Base-by-base conservation (phyloP, 1,284 basidiomycete genomes). In the Mycena sp. region DNA sequence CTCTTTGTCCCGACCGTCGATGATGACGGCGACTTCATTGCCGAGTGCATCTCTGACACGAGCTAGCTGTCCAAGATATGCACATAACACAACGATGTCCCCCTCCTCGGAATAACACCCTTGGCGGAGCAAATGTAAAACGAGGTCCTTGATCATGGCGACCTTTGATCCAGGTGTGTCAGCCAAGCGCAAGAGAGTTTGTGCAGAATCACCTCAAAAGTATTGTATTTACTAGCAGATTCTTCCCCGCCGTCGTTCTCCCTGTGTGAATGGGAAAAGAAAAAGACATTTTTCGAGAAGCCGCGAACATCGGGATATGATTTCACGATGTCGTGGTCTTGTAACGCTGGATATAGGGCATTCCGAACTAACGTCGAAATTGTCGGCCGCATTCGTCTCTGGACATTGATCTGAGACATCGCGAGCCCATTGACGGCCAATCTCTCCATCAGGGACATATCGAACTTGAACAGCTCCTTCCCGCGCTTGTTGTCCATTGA, bases 51-150 rank as follows among this genome's bases (percentile, higher is more conserved):
- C 86, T 41, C 88, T 81, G 14, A 94, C 82, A 44, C 86, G 84
- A 3, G 87, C 85, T 2, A 95, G 83, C 76, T 94, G 93, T 0
- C 93, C 92, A 4, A 93, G 86, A 76, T 94, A 94, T 0, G 92
- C 91, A 75, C 91, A 93, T 13, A 95, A 80, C 10, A 95, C 89
- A 10, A 91, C 92, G 48, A 95, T 93, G 73, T 93, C 90, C 1
- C 92, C 92, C 46, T 89, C 86, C 11, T 83, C 77, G 1, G 85
- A 85, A 75, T 91, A 91, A 54, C 81, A 83, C 0, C 89, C 88
- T 80, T 91, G 89, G 81, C 87, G 84, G 18, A 93, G 78, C 13
- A 95, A 83, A 77, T 94, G 90, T 3, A 91, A 77, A 2, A 93
- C 91, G 1, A 94, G 83, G 72, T 93, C 92, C 59, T 85, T 85